A percentile compares a stretch with the other conserved stretches of the same genome.
These are phyloP conservation scores for Xylaria sp. DNA, from an alignment of 495 filamentous ascomycete genomes.

Conservation along the genomic window DNA sequence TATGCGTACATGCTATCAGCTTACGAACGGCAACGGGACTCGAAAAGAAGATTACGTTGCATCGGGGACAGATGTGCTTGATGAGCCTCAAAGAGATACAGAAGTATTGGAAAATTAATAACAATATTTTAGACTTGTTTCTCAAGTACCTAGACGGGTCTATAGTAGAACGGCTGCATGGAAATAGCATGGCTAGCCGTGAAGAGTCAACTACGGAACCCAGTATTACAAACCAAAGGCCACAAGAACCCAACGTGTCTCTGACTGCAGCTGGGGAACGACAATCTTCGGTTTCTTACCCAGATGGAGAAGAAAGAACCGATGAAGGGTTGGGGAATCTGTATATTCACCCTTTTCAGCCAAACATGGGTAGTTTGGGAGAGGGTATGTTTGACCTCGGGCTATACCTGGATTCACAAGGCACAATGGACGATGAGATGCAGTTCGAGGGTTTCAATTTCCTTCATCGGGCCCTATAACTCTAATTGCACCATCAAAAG, in stretches of 20 bases:
- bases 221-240: not conserved
- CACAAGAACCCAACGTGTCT: not conserved
- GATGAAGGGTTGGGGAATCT: not conserved
- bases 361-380: not conserved
- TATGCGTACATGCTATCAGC: not conserved
- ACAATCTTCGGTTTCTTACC: not conserved
- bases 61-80: slow-evolving; percentile 1
- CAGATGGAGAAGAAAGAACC: not conserved
- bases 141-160: not conserved
- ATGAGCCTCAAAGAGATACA: slow-evolving; percentile 1
- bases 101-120: slow-evolving; percentile 8
- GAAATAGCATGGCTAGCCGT: not conserved
- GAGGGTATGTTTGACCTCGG: slow-evolving; percentile 2
- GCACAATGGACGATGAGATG: slow-evolving; percentile 2
- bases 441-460: not conserved
- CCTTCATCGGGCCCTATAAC: not conserved
- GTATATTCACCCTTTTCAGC: not conserved
- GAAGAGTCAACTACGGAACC: not conserved
- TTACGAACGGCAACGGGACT: not conserved
- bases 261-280: not conserved
- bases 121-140: slow-evolving; percentile 1
- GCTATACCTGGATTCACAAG: not conserved
- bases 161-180: not conserved
- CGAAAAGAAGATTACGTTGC: not conserved
- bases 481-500: not conserved